A percentile compares a stretch with the other conserved stretches of the same genome.
phyloP scores from a whole-genome alignment of 2,329 filamentous ascomycete genomes.

The Thielaviopsis ethacetica region DNA sequence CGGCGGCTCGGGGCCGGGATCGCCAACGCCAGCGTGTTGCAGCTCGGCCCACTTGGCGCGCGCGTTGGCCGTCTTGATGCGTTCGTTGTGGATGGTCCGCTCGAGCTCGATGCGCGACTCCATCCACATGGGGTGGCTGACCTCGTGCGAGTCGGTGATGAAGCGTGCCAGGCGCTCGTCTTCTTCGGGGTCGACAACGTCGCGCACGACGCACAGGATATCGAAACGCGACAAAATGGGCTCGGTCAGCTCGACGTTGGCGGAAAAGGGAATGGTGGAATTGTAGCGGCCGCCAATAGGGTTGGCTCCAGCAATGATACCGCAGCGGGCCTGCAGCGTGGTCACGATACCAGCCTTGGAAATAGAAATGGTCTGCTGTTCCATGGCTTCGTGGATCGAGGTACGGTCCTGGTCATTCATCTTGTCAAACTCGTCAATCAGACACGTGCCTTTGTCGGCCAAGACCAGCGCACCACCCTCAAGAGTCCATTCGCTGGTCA shows the following conservation, averaged over 20 bases:
- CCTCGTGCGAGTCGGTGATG: conserved; percentile 84
- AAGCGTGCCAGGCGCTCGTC: conserved; percentile 90
- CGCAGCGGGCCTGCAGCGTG: conserved; percentile 86
- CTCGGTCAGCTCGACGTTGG: conserved; percentile 93
- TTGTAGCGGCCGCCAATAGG: conserved; percentile 95
- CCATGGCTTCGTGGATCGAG: conserved; percentile 98
- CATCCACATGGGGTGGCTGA: conserved; percentile 57
- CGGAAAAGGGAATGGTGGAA: conserved; percentile 83
- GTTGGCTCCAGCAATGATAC: conserved; percentile 92
- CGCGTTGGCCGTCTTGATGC: conserved; percentile 6
- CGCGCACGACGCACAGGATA: conserved; percentile 87
- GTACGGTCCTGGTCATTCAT: conserved; percentile 99
- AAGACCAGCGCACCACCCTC: conserved; percentile 92
- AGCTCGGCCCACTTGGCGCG: conserved; percentile 2
- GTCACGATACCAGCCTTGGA: conserved; percentile 98
- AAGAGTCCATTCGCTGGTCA: conserved; percentile 94
- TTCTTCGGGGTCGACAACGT: conserved; percentile 81
- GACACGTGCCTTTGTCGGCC: conserved; percentile 82
- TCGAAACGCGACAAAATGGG: conserved; percentile 97
- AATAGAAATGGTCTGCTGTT: conserved; percentile 98
- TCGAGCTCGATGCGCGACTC: conserved; percentile 25
- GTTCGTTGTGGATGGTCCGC: conserved; percentile 46
- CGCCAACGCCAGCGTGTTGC: background rate
- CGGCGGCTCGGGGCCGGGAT: conserved; percentile 5
- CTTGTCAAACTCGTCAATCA: conserved; percentile 99